Base-by-base conservation (phyloP, 2,329 filamentous ascomycete species). In the Pseudonectria foliicola region DNA sequence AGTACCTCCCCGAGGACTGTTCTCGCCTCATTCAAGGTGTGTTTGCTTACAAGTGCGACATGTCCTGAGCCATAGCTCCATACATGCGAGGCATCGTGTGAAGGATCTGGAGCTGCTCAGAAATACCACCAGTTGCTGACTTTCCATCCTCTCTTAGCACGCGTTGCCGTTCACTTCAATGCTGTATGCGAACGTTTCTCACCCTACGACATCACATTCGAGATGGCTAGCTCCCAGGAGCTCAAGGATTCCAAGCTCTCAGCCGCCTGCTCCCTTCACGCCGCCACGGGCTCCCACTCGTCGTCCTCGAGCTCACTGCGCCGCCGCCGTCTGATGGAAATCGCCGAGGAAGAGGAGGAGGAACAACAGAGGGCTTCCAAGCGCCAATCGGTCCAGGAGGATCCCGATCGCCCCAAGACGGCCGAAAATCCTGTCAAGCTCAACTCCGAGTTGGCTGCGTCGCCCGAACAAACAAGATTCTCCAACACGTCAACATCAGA, bases 21-120 rank as follows among this genome's bases (percentile, higher is more conserved):
- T 96, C 92, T 44, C 77, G 92, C 52, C 70, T 98, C 36, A 70
- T 98, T 35, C 85, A 95, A 84, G 92, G 92, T 95, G 63, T 49
- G 77, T 59, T 38, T 16, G n/a, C n/a, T n/a, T n/a, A n/a, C n/a
- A n/a, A n/a, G n/a, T n/a, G n/a, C n/a, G n/a, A n/a, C n/a, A n/a
- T n/a, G n/a, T 13, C 25, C 25, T 27, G 25, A 12, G 25, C 11
- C 25, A 13, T n/a, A n/a, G n/a, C n/a, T n/a, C n/a, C n/a, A n/a
- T n/a, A n/a, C n/a, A n/a, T n/a, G n/a, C n/a, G n/a, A n/a, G n/a
- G n/a, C n/a, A n/a, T n/a, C n/a, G n/a, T n/a, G n/a, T n/a, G n/a
- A n/a, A n/a, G n/a, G n/a, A n/a, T n/a, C n/a, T n/a, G n/a, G n/a
- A n/a, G n/a, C n/a, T n/a, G n/a, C n/a, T n/a, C n/a, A n/a, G 10